Evolutionary conservation across 805 yeast genomes (phyloP).

Genomic region (Teunomyces panamensis): DNA sequence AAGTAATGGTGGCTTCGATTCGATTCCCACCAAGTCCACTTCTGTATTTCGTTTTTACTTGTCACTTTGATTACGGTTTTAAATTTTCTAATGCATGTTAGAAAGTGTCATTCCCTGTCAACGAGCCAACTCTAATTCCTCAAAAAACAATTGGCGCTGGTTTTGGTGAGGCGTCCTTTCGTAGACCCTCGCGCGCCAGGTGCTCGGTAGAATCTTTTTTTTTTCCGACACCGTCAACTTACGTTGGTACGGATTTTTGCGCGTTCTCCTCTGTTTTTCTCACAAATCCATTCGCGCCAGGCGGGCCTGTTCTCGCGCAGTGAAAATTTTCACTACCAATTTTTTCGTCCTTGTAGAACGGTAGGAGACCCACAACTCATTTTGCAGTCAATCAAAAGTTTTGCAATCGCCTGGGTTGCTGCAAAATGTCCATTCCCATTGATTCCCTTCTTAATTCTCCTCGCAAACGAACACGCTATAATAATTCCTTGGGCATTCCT

Average conservation of each 20-base stretch:
- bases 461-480: not conserved
- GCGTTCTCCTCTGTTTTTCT: not conserved
- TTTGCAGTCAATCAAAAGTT: not conserved
- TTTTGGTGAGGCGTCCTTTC: no score
- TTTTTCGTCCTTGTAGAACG: slow-evolving; percentile 1
- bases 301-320: not conserved
- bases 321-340: slow-evolving; percentile 1
- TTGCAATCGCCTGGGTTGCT: not conserved
- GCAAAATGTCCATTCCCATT: not conserved
- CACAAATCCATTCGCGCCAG: not conserved
- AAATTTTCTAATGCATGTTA: no score
- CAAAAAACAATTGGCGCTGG: no score
- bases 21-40: no score
- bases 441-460: not conserved
- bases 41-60: no score
- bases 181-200: not conserved
- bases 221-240: not conserved
- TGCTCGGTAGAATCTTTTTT: not conserved
- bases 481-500: slow-evolving; percentile 2
- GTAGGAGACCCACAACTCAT: slow-evolving; percentile 2
- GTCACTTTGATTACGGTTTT: no score
- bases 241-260: not conserved
- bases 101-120: no score
- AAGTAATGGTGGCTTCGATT: no score
- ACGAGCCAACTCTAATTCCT: no score